A percentile compares a stretch with the other conserved stretches of the same genome.
Evolutionary conservation across 2,329 filamentous ascomycete species (phyloP).

Genomic region (Didymella segeticola): DNA sequence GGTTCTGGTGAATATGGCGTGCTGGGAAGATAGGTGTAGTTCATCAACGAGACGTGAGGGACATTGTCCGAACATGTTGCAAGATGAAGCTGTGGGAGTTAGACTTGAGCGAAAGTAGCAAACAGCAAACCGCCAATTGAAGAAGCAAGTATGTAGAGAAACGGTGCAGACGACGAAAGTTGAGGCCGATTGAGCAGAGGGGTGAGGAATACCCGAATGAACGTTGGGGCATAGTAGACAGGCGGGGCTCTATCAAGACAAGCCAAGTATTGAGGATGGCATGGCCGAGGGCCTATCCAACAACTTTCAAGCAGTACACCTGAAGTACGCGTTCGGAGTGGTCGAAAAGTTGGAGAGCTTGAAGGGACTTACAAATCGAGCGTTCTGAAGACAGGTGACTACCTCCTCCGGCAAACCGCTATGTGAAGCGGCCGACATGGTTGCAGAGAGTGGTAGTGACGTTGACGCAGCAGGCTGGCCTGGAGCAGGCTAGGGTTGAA

Average conservation of each 20-base stretch:
- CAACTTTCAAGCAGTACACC: too few relatives aligned
- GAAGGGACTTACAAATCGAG: constrained; percentile 75
- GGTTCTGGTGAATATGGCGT: constrained; percentile 68
- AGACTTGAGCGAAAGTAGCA: constrained; percentile 12
- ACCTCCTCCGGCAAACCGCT: constrained; percentile 82
- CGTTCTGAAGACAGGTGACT: constrained; percentile 88
- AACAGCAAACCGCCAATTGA: not conserved
- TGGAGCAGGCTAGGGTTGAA: not conserved
- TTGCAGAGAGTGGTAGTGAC: not conserved
- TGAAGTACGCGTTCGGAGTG: too few relatives aligned
- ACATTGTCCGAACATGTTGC: constrained; percentile 84
- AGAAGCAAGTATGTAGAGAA: not conserved
- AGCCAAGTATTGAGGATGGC: too few relatives aligned
- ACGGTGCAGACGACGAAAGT: too few relatives aligned
- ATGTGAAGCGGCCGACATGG: constrained; percentile 53
- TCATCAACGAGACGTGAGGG: constrained; percentile 97
- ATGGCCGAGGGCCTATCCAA: too few relatives aligned
- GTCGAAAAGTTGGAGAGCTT: not conserved
- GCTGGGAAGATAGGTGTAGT: constrained; percentile 93
- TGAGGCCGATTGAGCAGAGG: too few relatives aligned
- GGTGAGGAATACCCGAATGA: too few relatives aligned
- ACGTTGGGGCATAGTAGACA: too few relatives aligned
- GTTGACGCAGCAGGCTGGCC: not conserved
- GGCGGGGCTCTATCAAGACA: too few relatives aligned
- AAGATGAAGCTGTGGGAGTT: constrained; percentile 78